Base-by-base conservation (phyloP, 306 rosid species). In the Glycyrrhiza uralensis region DNA sequence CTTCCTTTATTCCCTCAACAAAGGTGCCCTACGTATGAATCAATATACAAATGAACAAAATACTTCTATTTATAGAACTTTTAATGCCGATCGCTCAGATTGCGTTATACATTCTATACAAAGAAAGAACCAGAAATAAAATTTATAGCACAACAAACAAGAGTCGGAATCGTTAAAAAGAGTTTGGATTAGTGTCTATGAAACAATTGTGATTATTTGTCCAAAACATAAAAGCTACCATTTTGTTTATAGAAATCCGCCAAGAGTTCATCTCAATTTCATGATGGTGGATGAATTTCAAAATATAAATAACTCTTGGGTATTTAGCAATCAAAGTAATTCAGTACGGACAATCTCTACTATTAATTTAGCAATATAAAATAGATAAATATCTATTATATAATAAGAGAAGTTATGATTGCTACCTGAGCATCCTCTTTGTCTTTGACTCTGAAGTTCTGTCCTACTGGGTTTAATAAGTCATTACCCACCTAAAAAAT, bases 1-100 rank as follows among this genome's bases (percentile, higher is more conserved):
- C 98, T 83, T 92, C 98, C 77, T 92, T 92, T 69, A 90, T 79
- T 76, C 98, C 98, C 82, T 92, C 96, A 54, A 92, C 95, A 82
- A 83, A 92, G 42, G 94, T 90, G 2, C 98, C 98, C 98, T 92
- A 66, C 79, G 68, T 72, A 79, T 56, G 39, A 77, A 75, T 74
- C 69, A 67, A 50, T 54, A 58, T 68, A 69, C 76, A 50, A 56
- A 66, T 18, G 28, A 35, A 58, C 23, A 47, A 72, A 64, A 69
- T 50, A 63, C 23, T 74, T 35, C n/a, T 22, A 58, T 17, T 29
- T 42, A 24, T 15, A 71, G 17, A 54, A 64, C 41, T 63, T 45
- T 46, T 47, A 54, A 14, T 19, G 61, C 5, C 6, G 52, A 55
- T 20, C 50, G 32, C 18, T 11, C 39, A 29, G 41, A 59, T 46